Evolutionary conservation across 2,329 filamentous ascomycete genomes (phyloP).

Genomic region (Diplodia scrobiculata): DNA sequence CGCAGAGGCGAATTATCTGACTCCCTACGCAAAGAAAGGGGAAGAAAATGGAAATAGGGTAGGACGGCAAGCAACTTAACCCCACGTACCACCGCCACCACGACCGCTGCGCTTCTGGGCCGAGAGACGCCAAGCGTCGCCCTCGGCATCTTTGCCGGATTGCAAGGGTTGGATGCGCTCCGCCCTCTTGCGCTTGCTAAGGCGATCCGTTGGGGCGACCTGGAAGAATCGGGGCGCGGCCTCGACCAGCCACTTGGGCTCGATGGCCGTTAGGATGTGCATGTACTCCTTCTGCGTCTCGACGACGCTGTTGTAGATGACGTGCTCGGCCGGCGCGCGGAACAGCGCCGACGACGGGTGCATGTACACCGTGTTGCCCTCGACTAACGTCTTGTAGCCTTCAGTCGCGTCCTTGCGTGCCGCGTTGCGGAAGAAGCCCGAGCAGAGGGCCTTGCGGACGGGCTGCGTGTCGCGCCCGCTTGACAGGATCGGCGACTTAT

Average conservation of each 20-base stretch:
- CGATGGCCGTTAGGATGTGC: constrained; percentile 89
- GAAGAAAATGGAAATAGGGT: background rate
- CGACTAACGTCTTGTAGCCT: constrained; percentile 95
- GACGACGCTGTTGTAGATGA: constrained; percentile 88
- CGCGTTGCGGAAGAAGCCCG: constrained; percentile 92
- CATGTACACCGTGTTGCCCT: constrained; percentile 91
- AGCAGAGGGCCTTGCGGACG: constrained; percentile 85
- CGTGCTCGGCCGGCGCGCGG: constrained; percentile 93
- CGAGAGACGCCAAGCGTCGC: constrained; percentile 93
- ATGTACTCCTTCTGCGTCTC: constrained; percentile 98
- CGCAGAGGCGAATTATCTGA: background rate
- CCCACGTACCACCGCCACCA: constrained; percentile 93
- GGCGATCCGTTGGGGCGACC: constrained; percentile 80
- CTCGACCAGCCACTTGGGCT: constrained; percentile 91
- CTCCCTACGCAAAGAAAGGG: background rate
- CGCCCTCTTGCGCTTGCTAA: constrained; percentile 89
- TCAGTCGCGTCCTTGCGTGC: constrained; percentile 94
- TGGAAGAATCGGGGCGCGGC: constrained; percentile 99
- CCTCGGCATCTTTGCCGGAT: constrained; percentile 87
- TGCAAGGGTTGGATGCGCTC: constrained; percentile 87
- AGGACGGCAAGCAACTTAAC: constrained; percentile 50
- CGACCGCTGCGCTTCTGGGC: constrained; percentile 83
- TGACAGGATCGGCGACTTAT: constrained; percentile 77
- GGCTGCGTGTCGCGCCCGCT: constrained; percentile 86
- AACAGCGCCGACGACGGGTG: constrained; percentile 91